Conservation (phyloP, 768 basidiomycete species). For the Panus rudis region DNA sequence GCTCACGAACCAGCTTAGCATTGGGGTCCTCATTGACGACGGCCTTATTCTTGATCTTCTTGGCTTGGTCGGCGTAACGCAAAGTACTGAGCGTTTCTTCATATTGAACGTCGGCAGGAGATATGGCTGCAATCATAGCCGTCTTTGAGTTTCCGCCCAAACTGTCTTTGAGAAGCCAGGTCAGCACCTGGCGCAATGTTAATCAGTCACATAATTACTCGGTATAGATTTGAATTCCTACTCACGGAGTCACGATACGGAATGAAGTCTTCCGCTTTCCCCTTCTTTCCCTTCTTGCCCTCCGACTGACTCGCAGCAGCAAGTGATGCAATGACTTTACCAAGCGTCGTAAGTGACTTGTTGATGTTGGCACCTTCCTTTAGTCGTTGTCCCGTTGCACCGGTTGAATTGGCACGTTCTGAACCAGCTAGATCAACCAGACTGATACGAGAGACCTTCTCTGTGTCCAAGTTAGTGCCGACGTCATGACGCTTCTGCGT, state of each 20-base stretch:
- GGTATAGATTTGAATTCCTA: conserved; percentile 9
- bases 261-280: conserved; percentile 85
- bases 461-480: conserved; percentile 83
- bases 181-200: conserved; percentile 60
- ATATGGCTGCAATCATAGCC: conserved; percentile 98
- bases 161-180: conserved; percentile 97
- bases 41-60: conserved; percentile 99
- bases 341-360: conserved; percentile 94
- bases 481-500: conserved; percentile 88
- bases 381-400: conserved; percentile 90
- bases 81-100: conserved; percentile 96
- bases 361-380: conserved; percentile 99
- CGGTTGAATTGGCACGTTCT: conserved; percentile 95
- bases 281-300: conserved; percentile 68
- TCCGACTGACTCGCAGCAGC: conserved; percentile 54
- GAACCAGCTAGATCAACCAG: conserved; percentile 96
- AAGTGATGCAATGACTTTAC: conserved; percentile 93
- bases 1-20: conserved; percentile 95
- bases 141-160: conserved; percentile 97
- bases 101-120: conserved; percentile 82
- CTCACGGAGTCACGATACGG: conserved; percentile 96
- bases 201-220: not conserved
- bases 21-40: conserved; percentile 99
- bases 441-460: conserved; percentile 98
- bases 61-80: conserved; percentile 96